A percentile compares a stretch with the other conserved stretches of the same genome.
These are phyloP conservation scores for Rehmannia glutinosa DNA, from an alignment of 257 asterid species.

Conservation along the genomic window DNA sequence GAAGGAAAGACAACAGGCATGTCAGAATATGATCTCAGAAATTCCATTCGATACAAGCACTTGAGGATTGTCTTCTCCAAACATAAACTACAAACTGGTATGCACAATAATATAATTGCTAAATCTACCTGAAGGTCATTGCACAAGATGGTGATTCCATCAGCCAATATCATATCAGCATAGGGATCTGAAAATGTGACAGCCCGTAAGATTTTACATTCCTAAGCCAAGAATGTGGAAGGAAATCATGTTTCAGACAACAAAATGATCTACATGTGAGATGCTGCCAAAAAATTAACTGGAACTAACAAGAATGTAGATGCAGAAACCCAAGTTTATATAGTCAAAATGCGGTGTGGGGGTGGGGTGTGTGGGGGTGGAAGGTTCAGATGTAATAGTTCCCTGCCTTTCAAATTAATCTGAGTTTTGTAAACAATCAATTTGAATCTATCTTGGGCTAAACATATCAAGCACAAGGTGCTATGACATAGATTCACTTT, in stretches of 20 bases:
- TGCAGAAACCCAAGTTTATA: neutral
- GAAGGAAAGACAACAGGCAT: neutral
- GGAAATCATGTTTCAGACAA: neutral
- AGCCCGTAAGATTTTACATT: conserved; percentile 16
- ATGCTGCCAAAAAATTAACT: neutral
- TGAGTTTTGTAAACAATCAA: too few relatives aligned
- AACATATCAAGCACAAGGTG: too few relatives aligned
- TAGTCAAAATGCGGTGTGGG: too few relatives aligned
- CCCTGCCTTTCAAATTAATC: too few relatives aligned
- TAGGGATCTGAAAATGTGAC: conserved; percentile 43
- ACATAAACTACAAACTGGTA: neutral
- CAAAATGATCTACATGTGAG: neutral
- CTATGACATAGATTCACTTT: too few relatives aligned
- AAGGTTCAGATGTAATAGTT: too few relatives aligned
- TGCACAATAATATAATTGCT: conserved; percentile 11
- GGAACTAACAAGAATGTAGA: neutral
- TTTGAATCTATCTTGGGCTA: too few relatives aligned
- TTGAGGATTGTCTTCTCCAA: conserved; percentile 1
- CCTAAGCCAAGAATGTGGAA: conserved; percentile 3
- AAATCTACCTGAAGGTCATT: conserved; percentile 54
- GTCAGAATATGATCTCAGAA: neutral
- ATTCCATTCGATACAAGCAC: conserved; percentile 1
- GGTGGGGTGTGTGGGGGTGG: too few relatives aligned
- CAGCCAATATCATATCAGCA: conserved; percentile 62
- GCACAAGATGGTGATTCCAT: conserved; percentile 58